Evolutionary conservation across 2,329 filamentous ascomycete genomes (phyloP).

Genomic region (Xylaria sp.): DNA sequence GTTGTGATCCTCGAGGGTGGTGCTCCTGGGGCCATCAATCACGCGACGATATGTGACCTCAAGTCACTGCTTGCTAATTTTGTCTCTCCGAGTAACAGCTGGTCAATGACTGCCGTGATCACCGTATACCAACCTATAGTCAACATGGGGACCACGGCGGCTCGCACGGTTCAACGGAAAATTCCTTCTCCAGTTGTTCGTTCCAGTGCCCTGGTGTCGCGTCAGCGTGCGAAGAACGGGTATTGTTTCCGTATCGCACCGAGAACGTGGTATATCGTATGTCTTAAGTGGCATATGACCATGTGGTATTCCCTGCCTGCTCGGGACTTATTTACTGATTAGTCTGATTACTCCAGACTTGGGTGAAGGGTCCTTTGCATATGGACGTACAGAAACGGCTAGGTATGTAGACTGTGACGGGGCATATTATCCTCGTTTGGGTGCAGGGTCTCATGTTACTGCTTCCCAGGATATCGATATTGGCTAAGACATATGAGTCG

Average conservation of each 20-base stretch:
- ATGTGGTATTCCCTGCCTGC: constrained; percentile 26
- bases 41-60: neutral
- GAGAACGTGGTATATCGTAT: constrained; percentile 9
- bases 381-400: neutral
- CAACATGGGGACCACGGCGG: neutral
- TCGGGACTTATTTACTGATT: constrained; percentile 21
- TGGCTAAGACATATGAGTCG: constrained; percentile 6
- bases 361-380: neutral
- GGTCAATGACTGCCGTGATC: neutral
- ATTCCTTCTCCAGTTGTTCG: constrained; percentile 8
- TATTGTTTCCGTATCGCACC: constrained; percentile 4
- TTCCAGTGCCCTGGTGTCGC: constrained; percentile 6
- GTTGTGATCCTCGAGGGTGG: constrained; percentile 22
- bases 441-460: constrained; percentile 4
- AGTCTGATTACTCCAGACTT: constrained; percentile 23
- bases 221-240: constrained; percentile 6
- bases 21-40: neutral
- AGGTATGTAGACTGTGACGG: neutral
- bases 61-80: neutral
- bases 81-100: neutral
- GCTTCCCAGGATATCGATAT: neutral
- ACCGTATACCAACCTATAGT: neutral
- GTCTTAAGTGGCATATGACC: constrained; percentile 13
- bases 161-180: constrained; percentile 24
- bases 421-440: constrained; percentile 3